These are phyloP conservation scores for Apodospora peruviana DNA, from an alignment of 495 filamentous ascomycete genomes.

Conservation along the genomic window DNA sequence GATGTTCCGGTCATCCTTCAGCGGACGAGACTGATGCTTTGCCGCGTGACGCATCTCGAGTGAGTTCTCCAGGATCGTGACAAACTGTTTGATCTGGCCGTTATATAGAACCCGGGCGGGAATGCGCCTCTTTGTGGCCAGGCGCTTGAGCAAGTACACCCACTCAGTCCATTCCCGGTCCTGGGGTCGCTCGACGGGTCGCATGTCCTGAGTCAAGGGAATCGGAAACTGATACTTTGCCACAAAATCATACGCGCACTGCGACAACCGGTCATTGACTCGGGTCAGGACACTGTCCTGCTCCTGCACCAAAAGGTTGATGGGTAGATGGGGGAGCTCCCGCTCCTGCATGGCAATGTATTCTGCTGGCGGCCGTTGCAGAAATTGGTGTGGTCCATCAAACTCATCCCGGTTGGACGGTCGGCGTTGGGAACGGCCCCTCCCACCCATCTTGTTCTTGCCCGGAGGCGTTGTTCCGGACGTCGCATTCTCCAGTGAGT, in stretches of 20 bases:
- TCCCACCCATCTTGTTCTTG: slow-evolving; percentile 40
- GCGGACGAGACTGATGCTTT: slow-evolving; percentile 73
- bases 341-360: slow-evolving; percentile 67
- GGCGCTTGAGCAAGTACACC: slow-evolving; percentile 80
- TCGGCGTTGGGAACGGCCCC: slow-evolving; percentile 59
- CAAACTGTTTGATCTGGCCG: slow-evolving; percentile 83
- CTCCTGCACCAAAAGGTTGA: slow-evolving; percentile 74
- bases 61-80: slow-evolving; percentile 76
- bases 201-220: slow-evolving; percentile 71
- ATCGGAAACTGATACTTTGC: slow-evolving; percentile 87
- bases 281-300: slow-evolving; percentile 73
- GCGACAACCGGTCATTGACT: slow-evolving; percentile 78
- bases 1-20: slow-evolving; percentile 88
- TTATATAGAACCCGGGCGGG: slow-evolving; percentile 79
- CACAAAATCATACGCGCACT: slow-evolving; percentile 83
- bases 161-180: slow-evolving; percentile 91
- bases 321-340: slow-evolving; percentile 74
- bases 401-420: slow-evolving; percentile 85
- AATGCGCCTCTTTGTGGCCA: slow-evolving; percentile 80
- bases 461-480: slow-evolving; percentile 23
- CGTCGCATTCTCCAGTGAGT: slow-evolving; percentile 33
- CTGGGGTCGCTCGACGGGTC: slow-evolving; percentile 68
- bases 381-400: slow-evolving; percentile 76
- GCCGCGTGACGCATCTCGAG: slow-evolving; percentile 76
- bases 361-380: slow-evolving; percentile 60